Evolutionary conservation across 164 flowering plant genomes (phyloP), one percentile per base, ranked within the genome.

Genomic region (Nymphaea colorata): DNA sequence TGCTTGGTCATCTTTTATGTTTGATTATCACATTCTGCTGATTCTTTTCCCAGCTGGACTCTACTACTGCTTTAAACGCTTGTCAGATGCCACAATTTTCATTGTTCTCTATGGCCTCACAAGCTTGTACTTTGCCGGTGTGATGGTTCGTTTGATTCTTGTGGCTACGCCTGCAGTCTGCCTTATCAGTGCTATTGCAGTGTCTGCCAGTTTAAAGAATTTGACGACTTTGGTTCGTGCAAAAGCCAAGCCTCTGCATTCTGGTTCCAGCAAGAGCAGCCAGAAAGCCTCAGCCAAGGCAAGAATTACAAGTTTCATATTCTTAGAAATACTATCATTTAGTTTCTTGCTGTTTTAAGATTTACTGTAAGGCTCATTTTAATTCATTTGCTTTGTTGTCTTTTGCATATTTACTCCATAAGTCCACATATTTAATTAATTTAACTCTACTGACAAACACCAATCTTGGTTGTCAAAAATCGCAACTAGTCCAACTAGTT

Each of bases 1-100:
- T 1, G 99, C 99, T 41, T 95, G 99, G 98, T 95, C 99, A 41
- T 91, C 99, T 15, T 95, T 95, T 85, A 95, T 95, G 99, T 95
- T 95, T 83, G 99, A 95, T 76, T 94, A 83, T 75, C 99, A 94
- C 70, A 92, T 91, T 72, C 78, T 91, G 70, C 90, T 94, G 65
- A 78, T 94, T 79, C 93, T 94, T 69, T 94, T 91, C 80, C 99
- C 99, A 14, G 99, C 99, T 0, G 99, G 98, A 65, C 79, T 94
- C 41, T 91, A 94, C 75, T 94, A 90, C 80, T 94, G 98, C 83
- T 94, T 94, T 86, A 94, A 94, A 83, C 80, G 92, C 74, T 80
- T 94, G 76, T 82, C 96, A 45, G 99, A 94, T 83, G 95, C 98
- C 69, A 90, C 98, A 16, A 94, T 94, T 73, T 94, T 94, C 66